Evolutionary conservation across 768 basidiomycete genomes (phyloP).

Genomic region (Suillus luteus): DNA sequence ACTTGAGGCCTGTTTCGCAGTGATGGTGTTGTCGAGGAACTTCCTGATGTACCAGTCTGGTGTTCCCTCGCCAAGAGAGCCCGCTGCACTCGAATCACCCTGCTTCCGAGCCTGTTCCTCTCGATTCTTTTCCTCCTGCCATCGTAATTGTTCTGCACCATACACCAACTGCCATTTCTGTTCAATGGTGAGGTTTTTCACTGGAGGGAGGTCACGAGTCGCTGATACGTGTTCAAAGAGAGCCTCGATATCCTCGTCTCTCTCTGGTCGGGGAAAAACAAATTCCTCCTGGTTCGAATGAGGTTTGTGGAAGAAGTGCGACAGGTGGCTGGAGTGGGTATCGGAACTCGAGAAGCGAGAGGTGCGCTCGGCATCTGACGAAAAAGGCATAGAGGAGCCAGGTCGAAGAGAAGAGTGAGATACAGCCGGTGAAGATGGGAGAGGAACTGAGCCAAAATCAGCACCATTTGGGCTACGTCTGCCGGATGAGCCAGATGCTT

Average conservation of each 20-base stretch:
- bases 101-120: constrained; percentile 64
- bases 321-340: constrained; percentile 42
- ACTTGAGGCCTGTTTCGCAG: constrained; percentile 74
- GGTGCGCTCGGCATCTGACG: constrained; percentile 56
- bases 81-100: constrained; percentile 56
- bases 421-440: constrained; percentile 33
- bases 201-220: constrained; percentile 63
- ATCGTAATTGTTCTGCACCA: constrained; percentile 77
- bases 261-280: constrained; percentile 73
- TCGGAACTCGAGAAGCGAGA: constrained; percentile 66
- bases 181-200: constrained; percentile 64
- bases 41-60: constrained; percentile 94
- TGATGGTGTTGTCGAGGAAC: constrained; percentile 86
- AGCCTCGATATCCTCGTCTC: constrained; percentile 74
- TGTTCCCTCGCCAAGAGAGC: constrained; percentile 60
- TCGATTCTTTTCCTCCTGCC: constrained; percentile 70
- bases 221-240: constrained; percentile 79
- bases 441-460: constrained; percentile 53
- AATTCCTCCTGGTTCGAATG: constrained; percentile 57
- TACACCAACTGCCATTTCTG: constrained; percentile 94
- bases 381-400: constrained; percentile 50
- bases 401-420: constrained; percentile 48
- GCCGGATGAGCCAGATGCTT: constrained; percentile 54
- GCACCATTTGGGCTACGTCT: constrained; percentile 49
- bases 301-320: constrained; percentile 57